phyloP scores from a whole-genome alignment of 345 rosid species.

The Passiflora organensis region DNA sequence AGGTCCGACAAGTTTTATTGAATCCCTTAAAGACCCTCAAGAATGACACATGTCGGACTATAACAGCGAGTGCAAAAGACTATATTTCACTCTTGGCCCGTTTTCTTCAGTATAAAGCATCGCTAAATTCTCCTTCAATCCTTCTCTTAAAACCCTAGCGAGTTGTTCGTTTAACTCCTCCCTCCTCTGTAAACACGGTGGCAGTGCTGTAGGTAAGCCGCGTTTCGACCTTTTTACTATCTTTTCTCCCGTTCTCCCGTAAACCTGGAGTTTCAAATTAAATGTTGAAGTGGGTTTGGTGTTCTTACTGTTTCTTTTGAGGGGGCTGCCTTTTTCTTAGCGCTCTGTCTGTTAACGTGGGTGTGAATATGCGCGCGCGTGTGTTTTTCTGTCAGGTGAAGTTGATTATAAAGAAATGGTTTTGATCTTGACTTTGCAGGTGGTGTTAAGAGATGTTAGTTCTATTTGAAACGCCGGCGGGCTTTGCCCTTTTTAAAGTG shows the following conservation, averaged over 20 bases:
- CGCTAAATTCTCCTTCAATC: background rate
- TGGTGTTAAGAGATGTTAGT: conserved; percentile 42
- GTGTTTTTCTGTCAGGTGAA: background rate
- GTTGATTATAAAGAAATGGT: background rate
- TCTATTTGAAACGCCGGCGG: conserved; percentile 69
- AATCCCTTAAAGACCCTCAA: background rate
- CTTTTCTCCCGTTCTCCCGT: no score
- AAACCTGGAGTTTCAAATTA: no score
- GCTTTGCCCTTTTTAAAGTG: conserved; percentile 68
- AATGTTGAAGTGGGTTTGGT: background rate
- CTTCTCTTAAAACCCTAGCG: background rate
- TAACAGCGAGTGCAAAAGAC: background rate
- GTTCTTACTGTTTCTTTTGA: background rate
- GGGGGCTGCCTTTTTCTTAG: background rate
- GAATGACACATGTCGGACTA: background rate
- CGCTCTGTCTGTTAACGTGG: no score
- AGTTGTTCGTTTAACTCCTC: no score
- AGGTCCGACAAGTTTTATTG: no score
- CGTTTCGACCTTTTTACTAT: no score
- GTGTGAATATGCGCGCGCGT: background rate
- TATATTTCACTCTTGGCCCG: background rate
- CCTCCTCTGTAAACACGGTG: no score
- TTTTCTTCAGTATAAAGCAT: background rate
- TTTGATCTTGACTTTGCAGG: conserved; percentile 7
- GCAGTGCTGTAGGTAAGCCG: no score